Percentiles rank a stretch among this genome's conserved stretches.
phyloP scores from a whole-genome alignment of 139 green algal genomes.

The Chlorella sp. region DNA sequence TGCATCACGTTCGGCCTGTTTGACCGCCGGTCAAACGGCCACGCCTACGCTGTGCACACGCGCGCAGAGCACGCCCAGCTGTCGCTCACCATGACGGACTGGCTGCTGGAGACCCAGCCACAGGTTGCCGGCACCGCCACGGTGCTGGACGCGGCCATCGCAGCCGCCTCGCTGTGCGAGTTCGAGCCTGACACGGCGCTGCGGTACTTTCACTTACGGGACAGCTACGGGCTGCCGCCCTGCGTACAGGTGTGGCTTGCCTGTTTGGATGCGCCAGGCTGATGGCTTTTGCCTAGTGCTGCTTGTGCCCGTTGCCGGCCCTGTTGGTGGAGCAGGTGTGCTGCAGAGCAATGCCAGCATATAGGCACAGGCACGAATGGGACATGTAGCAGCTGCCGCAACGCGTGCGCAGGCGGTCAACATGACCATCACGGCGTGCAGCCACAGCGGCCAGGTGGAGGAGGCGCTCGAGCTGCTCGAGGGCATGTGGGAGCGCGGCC shows the following conservation, averaged over 20 bases:
- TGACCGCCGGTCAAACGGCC: no score
- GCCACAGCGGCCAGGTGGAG: constrained; percentile 3
- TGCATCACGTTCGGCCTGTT: no score
- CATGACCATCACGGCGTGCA: constrained; percentile 19
- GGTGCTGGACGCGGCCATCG: constrained; percentile 11
- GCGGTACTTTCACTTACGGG: neutral
- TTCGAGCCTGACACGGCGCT: constrained; percentile 2
- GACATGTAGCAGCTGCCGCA: neutral
- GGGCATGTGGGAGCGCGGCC: neutral
- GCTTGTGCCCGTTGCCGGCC: neutral
- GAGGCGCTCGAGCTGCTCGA: constrained; percentile 14
- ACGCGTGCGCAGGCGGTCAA: constrained; percentile 2
- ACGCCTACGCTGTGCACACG: no score
- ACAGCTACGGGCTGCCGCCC: neutral
- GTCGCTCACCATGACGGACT: neutral
- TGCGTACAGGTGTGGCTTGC: neutral
- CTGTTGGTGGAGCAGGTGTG: neutral
- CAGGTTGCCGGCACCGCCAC: constrained; percentile 17
- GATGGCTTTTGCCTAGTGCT: neutral
- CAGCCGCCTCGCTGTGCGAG: neutral
- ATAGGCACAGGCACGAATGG: neutral
- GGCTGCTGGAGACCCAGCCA: constrained; percentile 3
- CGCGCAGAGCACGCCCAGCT: neutral
- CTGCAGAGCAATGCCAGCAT: neutral
- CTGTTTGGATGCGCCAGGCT: neutral